phyloP scores from a whole-genome alignment of 139 green algal genomes.

The Picochlorum costavermella region DNA sequence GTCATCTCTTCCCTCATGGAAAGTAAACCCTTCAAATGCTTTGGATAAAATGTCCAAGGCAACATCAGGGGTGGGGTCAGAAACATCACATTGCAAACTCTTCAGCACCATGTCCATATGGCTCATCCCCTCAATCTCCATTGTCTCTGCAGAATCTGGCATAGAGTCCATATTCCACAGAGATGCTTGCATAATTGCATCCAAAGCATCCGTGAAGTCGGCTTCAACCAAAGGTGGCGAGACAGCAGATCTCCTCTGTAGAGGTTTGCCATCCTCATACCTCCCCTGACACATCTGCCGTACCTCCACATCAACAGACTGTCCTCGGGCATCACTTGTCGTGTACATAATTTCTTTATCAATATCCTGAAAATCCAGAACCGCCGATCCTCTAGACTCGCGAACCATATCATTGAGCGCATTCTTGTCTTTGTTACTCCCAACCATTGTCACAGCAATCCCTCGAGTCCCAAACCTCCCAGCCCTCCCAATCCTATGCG shows the following conservation, averaged over 20 bases:
- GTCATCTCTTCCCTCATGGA: no score
- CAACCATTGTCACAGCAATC: conserved; percentile 48
- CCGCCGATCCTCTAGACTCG: neutral
- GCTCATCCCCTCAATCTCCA: neutral
- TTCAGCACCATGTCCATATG: neutral
- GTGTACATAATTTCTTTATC: conserved; percentile 1
- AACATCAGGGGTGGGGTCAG: neutral
- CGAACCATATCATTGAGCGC: neutral
- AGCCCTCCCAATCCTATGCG: conserved; percentile 63
- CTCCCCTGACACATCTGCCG: no score
- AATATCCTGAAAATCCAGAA: conserved; percentile 1
- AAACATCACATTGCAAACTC: conserved; percentile 1
- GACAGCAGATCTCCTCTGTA: no score
- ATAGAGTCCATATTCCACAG: neutral
- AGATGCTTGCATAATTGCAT: neutral
- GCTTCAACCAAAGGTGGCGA: no score
- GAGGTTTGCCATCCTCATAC: no score
- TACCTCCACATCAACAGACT: no score
- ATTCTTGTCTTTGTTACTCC: neutral
- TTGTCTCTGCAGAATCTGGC: neutral
- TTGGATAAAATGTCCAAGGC: neutral
- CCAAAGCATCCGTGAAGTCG: neutral
- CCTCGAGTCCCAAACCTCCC: conserved; percentile 70
- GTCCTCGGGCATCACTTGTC: no score
- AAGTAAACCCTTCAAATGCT: neutral